Conservation (phyloP, 495 filamentous ascomycete species). For the Pseudomonodictys pantanalensis region DNA sequence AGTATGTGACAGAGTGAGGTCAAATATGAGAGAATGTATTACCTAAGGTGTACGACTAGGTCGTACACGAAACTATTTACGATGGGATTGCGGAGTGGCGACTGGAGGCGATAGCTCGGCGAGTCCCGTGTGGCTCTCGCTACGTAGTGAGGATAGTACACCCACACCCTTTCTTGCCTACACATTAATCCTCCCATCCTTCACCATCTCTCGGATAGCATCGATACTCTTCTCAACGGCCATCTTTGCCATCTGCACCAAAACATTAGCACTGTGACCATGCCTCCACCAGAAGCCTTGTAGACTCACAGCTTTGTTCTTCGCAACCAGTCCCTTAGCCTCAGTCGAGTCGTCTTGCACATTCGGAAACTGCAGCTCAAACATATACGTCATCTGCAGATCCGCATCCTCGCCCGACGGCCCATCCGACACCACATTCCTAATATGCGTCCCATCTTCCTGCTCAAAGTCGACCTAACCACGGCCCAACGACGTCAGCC, state of each 20-base stretch:
- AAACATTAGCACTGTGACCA: background rate
- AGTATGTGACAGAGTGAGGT: too few species aligned
- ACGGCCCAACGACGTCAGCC: background rate
- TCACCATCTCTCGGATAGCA: constrained; percentile 40
- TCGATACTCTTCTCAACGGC: constrained; percentile 44
- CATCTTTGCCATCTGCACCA: constrained; percentile 26
- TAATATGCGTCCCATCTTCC: constrained; percentile 40
- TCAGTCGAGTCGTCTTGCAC: constrained; percentile 35
- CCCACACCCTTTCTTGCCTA: too few species aligned
- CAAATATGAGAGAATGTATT: too few species aligned
- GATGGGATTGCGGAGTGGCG: too few species aligned
- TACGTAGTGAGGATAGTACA: too few species aligned
- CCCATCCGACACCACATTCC: constrained; percentile 53
- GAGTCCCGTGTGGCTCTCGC: too few species aligned
- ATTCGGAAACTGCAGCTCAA: constrained; percentile 50
- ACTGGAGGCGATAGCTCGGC: too few species aligned
- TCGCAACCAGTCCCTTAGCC: constrained; percentile 34
- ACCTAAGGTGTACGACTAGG: too few species aligned
- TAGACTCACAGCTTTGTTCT: constrained; percentile 22
- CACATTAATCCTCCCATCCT: constrained; percentile 33
- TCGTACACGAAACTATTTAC: too few species aligned
- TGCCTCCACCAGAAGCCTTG: background rate
- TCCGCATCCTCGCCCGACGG: constrained; percentile 41
- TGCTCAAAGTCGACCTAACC: constrained; percentile 39
- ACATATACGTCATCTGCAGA: constrained; percentile 55